Evolutionary conservation across 179 eudicot genomes (phyloP), one percentile per base, ranked within the genome.

Genomic region (Vitellaria paradoxa): DNA sequence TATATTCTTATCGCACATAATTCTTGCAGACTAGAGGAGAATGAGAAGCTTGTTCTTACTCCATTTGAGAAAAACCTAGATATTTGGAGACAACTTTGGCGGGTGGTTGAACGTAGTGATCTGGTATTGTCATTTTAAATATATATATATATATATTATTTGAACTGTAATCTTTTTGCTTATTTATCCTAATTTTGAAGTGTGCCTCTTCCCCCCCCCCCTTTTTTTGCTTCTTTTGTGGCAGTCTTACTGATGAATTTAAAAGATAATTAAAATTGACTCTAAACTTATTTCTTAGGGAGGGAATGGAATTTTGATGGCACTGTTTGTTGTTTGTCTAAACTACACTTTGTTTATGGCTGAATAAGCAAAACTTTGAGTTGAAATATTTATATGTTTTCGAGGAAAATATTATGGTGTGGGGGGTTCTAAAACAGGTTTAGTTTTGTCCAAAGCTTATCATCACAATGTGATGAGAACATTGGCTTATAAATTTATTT

Each of bases 81-180:
- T 84, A 95, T 95, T 21, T 95, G 99, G 99, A 88, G 99, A 86
- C 99, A 95, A 81, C 99, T 95, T 82, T 95, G 99, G 99, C 95
- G 98, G 75, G 99, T 95, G 69, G 89, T 95, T 84, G 99, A 93
- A 80, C 98, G 99, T 42, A 95, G 98, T 85, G 99, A 93, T 86
- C 91, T 95, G 91, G 99, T 95, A 84, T 80, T 86, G 45, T 71
- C 57, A 20, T 68, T 30, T 50, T 57, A n/a, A n/a, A n/a, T n/a
- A n/a, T n/a, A n/a, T n/a, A n/a, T n/a, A n/a, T n/a, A n/a, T n/a
- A 3, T 76, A 42, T 72, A 21, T 9, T n/a, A 30, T 30, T 42
- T n/a, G 62, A 77, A 68, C 3, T 75, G 37, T 20, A 53, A 24
- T 68, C 60, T 76, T 20, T 73, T 2, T 65, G 60, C 24, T 62